Conservation (phyloP, 306 rosid species). For the Begonia peltatifolia region DNA sequence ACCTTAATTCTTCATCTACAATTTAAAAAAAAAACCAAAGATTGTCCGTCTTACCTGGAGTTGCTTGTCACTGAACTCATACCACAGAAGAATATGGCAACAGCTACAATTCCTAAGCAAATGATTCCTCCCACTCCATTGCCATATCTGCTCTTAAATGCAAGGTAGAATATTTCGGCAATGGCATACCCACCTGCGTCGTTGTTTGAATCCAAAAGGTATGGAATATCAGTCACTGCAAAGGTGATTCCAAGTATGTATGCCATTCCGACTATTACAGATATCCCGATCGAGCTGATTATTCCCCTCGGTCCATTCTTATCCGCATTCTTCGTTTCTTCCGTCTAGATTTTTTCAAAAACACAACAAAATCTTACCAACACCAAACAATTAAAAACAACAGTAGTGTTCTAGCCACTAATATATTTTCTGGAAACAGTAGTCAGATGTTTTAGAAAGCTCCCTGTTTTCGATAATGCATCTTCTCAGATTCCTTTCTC, state of each 20-base stretch:
- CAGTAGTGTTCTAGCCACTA: no score
- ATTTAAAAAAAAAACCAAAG: not conserved
- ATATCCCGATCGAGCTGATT: slow-evolving; percentile 83
- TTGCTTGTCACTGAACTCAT: slow-evolving; percentile 96
- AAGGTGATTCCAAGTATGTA: slow-evolving; percentile 86
- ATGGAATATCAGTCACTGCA: slow-evolving; percentile 55
- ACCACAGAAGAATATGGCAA: slow-evolving; percentile 93
- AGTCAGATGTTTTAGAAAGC: slow-evolving; percentile 5
- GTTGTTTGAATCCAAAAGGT: slow-evolving; percentile 61
- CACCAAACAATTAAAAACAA: slow-evolving; percentile 3
- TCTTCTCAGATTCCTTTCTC: no score
- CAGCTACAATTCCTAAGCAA: slow-evolving; percentile 73
- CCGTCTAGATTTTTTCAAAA: slow-evolving; percentile 45
- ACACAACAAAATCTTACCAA: slow-evolving; percentile 3
- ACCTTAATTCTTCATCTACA: not conserved
- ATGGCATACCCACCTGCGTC: slow-evolving; percentile 96
- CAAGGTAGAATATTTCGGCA: slow-evolving; percentile 77
- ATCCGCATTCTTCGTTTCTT: slow-evolving; percentile 90
- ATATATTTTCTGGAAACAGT: no score
- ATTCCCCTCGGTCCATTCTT: slow-evolving; percentile 92
- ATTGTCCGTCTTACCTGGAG: slow-evolving; percentile 51
- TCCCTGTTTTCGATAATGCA: no score
- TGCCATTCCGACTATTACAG: slow-evolving; percentile 76
- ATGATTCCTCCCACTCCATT: slow-evolving; percentile 82
- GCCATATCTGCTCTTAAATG: slow-evolving; percentile 83